Evolutionary conservation across 2,329 filamentous ascomycete species (phyloP).

Genomic region (Ascochyta koolunga): DNA sequence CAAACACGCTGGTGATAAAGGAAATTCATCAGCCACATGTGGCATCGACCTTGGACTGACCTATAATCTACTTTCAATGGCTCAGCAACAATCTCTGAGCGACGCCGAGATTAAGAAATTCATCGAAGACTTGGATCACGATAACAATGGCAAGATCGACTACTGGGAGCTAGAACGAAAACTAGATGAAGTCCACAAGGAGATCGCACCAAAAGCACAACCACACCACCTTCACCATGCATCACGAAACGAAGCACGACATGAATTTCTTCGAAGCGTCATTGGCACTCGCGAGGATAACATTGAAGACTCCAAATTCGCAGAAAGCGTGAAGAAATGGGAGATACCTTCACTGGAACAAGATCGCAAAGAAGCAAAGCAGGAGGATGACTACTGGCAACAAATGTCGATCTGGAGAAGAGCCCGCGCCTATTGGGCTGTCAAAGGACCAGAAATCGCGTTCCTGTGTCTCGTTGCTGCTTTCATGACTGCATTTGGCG

Average conservation of each 20-base stretch:
- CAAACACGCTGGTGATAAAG: conserved; percentile 12
- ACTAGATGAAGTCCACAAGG: conserved; percentile 59
- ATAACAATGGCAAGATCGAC: conserved; percentile 59
- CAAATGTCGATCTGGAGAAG: conserved; percentile 55
- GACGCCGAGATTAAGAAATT: conserved; percentile 61
- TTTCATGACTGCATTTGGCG: conserved; percentile 58
- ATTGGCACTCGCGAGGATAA: conserved; percentile 52
- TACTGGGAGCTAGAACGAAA: conserved; percentile 61
- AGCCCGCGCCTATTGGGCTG: conserved; percentile 61
- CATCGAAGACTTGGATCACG: conserved; percentile 59
- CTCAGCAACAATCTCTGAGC: conserved; percentile 34
- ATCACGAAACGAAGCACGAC: conserved; percentile 50
- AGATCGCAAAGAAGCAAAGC: conserved; percentile 55
- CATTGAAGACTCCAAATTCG: conserved; percentile 57
- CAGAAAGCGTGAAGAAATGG: conserved; percentile 53
- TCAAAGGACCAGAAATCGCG: conserved; percentile 59
- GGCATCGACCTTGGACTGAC: conserved; percentile 1
- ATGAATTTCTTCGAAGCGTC: conserved; percentile 59
- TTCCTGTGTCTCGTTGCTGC: conserved; percentile 58
- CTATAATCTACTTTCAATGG: conserved; percentile 24
- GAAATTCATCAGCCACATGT: conserved; percentile 20
- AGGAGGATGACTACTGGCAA: conserved; percentile 56
- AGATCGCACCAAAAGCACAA: conserved; percentile 56
- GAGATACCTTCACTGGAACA: conserved; percentile 57
- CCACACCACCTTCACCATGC: conserved; percentile 54